Evolutionary conservation across 176 grass and related monocot genomes (phyloP).

Genomic region (Bolboschoenus planiculmis): DNA sequence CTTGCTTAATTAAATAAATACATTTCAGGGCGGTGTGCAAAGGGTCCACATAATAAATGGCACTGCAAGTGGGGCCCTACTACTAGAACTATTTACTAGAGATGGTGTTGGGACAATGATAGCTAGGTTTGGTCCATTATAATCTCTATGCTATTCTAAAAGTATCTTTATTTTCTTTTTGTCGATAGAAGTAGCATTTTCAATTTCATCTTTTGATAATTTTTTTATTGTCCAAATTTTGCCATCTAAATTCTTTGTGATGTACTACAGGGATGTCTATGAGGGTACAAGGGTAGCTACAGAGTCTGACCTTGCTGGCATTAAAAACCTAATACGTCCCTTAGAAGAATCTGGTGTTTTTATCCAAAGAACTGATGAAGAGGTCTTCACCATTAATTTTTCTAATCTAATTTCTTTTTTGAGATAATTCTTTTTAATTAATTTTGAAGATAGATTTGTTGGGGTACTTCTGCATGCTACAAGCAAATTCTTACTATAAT

Average conservation of each 20-base stretch:
- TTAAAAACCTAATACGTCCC: constrained; percentile 73
- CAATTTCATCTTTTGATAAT: constrained; percentile 3
- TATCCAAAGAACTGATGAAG: constrained; percentile 63
- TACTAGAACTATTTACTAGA: constrained; percentile 97
- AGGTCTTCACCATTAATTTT: constrained; percentile 35
- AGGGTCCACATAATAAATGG: constrained; percentile 96
- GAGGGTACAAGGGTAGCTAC: constrained; percentile 86
- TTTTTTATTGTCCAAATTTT: background rate
- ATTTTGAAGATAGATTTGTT: background rate
- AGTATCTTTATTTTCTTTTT: background rate
- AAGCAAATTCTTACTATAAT: background rate
- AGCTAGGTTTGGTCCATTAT: constrained; percentile 46
- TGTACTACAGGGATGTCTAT: constrained; percentile 68
- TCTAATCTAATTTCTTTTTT: background rate
- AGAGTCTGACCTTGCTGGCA: constrained; percentile 62
- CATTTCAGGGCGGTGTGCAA: constrained; percentile 76
- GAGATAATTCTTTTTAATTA: background rate
- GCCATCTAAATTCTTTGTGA: background rate
- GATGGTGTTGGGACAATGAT: constrained; percentile 97
- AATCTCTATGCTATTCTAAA: background rate
- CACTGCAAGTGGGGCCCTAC: constrained; percentile 61
- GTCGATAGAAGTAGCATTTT: background rate
- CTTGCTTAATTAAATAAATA: too few relatives aligned
- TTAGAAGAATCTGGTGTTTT: constrained; percentile 77
- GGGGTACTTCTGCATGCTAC: background rate